Evolutionary conservation across 2,329 filamentous ascomycete species (phyloP), one percentile per base, ranked within the genome.

Genomic region (Ophiostoma montium): DNA sequence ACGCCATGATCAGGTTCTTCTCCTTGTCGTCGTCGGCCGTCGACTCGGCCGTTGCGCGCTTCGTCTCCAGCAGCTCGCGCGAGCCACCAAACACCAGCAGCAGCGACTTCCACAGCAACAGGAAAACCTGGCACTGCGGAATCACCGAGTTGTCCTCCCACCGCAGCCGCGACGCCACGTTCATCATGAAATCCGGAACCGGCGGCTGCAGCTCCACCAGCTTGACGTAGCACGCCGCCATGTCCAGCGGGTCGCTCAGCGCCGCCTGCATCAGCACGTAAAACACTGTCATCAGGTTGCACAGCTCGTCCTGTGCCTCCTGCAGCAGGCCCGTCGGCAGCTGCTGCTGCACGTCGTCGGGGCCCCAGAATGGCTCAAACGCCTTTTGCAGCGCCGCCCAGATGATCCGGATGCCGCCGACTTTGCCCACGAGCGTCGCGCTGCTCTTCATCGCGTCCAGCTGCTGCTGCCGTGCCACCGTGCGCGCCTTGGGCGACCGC

Each of bases 51-150:
- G 89, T 79, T 3, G 78, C 80, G 53, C 72, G 70, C 63, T 95
- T 96, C 32, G 86, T 75, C 50, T 78, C 72, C 30, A 81, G 76
- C 16, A 95, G 74, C 54, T 88, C 81, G 48, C 77, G 64, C 35
- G 80, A 80, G 36, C 87, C 86, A 23, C 92, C 92, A 61, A 96
- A 92, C 1, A 84, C 75, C 2, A 96, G 74, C 15, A 96, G 69
- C 9, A 95, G 77, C 0, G 86, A 82, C 67, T 98, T 98, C 90
- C 92, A 96, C 45, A 94, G 77, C 2, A 96, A 70, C 8, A 95
- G 70, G 48, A 94, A 79, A 36, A 92, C 68, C 71, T 83, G 72
- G 56, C 78, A 78, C 52, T 84, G 75, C 49, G 71, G 82, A 61
- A 72, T 71, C 54, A 66, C 58, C 15, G 66, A 79, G 58, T 76